These are phyloP conservation scores for Globisporangium carolinianum DNA, from an alignment of 352 stramenopile species.

Conservation along the genomic window DNA sequence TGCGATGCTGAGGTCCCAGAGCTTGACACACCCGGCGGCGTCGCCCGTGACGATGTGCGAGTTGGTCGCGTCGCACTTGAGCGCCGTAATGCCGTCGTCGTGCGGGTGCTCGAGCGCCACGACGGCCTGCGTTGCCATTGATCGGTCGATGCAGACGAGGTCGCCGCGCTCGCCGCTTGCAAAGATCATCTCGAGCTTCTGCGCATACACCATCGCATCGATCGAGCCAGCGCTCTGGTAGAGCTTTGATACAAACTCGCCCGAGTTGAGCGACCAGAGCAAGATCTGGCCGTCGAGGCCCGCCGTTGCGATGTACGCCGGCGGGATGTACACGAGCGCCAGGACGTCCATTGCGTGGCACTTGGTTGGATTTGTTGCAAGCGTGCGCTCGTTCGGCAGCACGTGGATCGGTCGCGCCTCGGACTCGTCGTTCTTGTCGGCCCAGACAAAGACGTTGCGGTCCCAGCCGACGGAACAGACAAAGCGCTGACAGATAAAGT, in stretches of 20 bases:
- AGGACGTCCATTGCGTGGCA: slow-evolving; percentile 67
- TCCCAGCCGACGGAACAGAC: slow-evolving; percentile 83
- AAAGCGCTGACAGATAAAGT: slow-evolving; percentile 78
- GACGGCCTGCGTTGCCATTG: slow-evolving; percentile 46
- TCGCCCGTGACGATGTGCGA: slow-evolving; percentile 57
- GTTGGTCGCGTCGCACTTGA: slow-evolving; percentile 52
- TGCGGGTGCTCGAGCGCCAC: slow-evolving; percentile 27
- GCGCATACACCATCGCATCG: slow-evolving; percentile 58
- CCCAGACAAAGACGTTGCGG: slow-evolving; percentile 75
- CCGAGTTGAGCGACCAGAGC: slow-evolving; percentile 76
- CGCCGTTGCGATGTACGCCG: slow-evolving; percentile 59
- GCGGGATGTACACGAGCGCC: slow-evolving; percentile 57
- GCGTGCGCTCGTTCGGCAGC: slow-evolving; percentile 29
- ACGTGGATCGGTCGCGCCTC: slow-evolving; percentile 54
- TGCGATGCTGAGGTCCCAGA: slow-evolving; percentile 59
- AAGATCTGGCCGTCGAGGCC: slow-evolving; percentile 68
- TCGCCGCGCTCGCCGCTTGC: slow-evolving; percentile 54
- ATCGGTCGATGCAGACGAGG: slow-evolving; percentile 61
- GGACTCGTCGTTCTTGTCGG: slow-evolving; percentile 75
- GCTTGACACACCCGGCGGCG: slow-evolving; percentile 40
- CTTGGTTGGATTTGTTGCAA: slow-evolving; percentile 21
- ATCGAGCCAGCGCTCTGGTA: slow-evolving; percentile 60
- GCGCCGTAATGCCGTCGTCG: slow-evolving; percentile 41
- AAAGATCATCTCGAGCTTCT: slow-evolving; percentile 68
- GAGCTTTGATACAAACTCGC: slow-evolving; percentile 52